phyloP scores from a whole-genome alignment of 176 grass and related monocot genomes.

The Neostapfia colusana region DNA sequence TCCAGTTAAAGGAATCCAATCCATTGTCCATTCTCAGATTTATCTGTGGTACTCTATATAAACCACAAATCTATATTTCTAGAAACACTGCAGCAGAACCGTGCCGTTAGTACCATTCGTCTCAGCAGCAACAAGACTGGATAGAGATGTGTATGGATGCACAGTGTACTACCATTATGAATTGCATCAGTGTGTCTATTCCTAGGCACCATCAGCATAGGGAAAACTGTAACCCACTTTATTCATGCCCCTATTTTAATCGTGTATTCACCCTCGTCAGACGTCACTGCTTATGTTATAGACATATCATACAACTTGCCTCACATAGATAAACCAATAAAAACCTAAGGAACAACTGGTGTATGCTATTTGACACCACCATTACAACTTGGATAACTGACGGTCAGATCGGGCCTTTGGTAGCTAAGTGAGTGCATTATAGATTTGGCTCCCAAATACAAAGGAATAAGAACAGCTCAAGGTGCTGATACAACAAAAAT shows the following conservation, averaged over 20 bases:
- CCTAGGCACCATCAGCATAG: conserved; percentile 28
- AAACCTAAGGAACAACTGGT: not conserved
- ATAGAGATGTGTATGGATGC: conserved; percentile 35
- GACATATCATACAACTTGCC: conserved; percentile 7
- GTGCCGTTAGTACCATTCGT: conserved; percentile 17
- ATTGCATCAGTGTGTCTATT: conserved; percentile 22
- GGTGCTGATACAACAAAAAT: conserved; percentile 6
- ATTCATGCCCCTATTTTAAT: not conserved
- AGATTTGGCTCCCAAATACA: conserved; percentile 28
- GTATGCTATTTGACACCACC: not conserved
- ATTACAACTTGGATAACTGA: conserved; percentile 17
- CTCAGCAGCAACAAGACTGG: conserved; percentile 31
- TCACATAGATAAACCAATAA: conserved; percentile 1
- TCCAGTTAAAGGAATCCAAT: conserved; percentile 10
- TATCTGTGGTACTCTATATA: not conserved
- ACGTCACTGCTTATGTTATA: conserved; percentile 31
- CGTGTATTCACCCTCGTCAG: conserved; percentile 4
- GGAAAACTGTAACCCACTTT: not conserved
- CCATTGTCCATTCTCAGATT: conserved; percentile 25
- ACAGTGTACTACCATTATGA: conserved; percentile 27
- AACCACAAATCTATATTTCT: conserved; percentile 18
- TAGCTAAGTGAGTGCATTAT: conserved; percentile 1
- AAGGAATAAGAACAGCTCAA: not conserved
- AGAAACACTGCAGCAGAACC: conserved; percentile 26
- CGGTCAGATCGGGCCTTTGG: not conserved